These are phyloP conservation scores for Ophiostoma sp. DNA, from an alignment of 2,329 filamentous ascomycete genomes.

Conservation along the genomic window DNA sequence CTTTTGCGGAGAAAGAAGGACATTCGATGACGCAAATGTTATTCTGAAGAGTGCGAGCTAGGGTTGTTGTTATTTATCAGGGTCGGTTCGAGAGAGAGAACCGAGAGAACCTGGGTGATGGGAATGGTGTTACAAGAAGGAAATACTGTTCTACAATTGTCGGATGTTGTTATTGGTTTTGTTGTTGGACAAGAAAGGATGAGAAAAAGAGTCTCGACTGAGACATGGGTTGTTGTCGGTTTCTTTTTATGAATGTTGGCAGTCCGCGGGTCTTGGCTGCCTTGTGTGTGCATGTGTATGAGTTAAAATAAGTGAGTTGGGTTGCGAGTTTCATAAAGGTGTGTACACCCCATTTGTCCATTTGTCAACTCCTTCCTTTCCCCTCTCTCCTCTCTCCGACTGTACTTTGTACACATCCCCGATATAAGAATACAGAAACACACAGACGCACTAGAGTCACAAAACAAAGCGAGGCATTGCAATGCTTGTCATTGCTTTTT, in stretches of 20 bases:
- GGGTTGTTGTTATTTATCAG: neutral
- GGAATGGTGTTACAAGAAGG: neutral
- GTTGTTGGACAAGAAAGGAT: neutral
- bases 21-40: neutral
- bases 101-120: neutral
- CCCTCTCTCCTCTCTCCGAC: neutral
- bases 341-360: conserved; percentile 3
- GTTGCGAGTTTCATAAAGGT: neutral
- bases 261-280: conserved; percentile 1
- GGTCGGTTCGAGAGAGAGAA: neutral
- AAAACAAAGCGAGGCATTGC: neutral
- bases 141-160: neutral
- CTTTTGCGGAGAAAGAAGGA: conserved; percentile 4
- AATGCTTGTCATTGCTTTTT: neutral
- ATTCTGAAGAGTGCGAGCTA: neutral
- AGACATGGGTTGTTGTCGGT: conserved; percentile 1
- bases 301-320: neutral
- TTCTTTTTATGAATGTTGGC: neutral
- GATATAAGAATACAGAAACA: neutral
- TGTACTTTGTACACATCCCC: neutral
- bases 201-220: neutral
- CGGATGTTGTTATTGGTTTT: neutral
- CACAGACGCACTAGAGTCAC: neutral
- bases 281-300: neutral
- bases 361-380: neutral